Evolutionary conservation across 129 eudicot species (phyloP).

Genomic region (Smallanthus sonchifolius): DNA sequence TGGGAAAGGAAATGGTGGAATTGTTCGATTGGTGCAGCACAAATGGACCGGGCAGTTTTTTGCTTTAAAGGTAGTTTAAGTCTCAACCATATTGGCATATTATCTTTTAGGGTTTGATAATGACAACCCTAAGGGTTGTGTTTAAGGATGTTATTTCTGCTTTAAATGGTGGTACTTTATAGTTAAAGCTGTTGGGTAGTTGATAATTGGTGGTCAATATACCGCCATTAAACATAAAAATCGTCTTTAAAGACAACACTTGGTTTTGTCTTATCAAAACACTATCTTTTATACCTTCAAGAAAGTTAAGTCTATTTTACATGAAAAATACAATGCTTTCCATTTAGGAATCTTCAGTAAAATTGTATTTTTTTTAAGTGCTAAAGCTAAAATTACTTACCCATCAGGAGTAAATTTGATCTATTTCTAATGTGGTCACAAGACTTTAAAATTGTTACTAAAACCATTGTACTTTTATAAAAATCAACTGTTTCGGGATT

Average conservation of each 20-base stretch:
- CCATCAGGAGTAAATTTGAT: background rate
- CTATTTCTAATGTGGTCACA: background rate
- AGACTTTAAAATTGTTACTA: background rate
- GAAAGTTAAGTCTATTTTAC: background rate
- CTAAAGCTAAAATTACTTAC: background rate
- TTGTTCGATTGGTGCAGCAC: slow-evolving; percentile 94
- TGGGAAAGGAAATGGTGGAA: slow-evolving; percentile 95
- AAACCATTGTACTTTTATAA: background rate
- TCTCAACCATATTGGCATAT: background rate
- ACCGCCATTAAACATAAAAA: background rate
- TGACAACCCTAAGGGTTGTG: background rate
- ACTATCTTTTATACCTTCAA: slow-evolving; percentile 5
- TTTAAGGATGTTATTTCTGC: background rate
- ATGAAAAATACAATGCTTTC: background rate
- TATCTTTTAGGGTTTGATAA: background rate
- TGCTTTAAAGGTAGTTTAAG: slow-evolving; percentile 80
- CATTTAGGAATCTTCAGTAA: background rate
- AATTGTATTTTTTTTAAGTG: background rate
- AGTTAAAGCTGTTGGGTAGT: background rate
- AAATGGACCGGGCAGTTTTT: slow-evolving; percentile 99
- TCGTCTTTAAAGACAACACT: background rate
- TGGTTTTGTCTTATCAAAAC: background rate
- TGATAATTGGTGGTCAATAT: background rate
- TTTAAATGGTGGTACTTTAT: background rate
- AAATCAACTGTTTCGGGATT: background rate